Evolutionary conservation across 1,139 yeast genomes (phyloP).

Genomic region (Yamadazyma diddensiae): DNA sequence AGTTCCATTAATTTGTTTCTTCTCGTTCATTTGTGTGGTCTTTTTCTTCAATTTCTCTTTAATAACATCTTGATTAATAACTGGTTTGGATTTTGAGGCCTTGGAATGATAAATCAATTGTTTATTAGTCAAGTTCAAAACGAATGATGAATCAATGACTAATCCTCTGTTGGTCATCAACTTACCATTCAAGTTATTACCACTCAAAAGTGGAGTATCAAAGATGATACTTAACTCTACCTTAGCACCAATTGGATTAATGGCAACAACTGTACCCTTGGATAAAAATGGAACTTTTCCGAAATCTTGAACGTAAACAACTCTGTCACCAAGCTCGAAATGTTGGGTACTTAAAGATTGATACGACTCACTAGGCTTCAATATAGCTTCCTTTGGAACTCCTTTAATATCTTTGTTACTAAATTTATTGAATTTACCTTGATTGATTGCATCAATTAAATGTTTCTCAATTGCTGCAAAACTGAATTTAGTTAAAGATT

Average conservation of each 20-base stretch:
- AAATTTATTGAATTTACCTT: slow-evolving; percentile 32
- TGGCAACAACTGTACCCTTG: slow-evolving; percentile 88
- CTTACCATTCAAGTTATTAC: slow-evolving; percentile 77
- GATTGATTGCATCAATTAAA: slow-evolving; percentile 47
- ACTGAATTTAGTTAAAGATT: slow-evolving; percentile 67
- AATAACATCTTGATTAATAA: slow-evolving; percentile 6
- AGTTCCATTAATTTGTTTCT: slow-evolving; percentile 10
- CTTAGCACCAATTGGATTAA: slow-evolving; percentile 60
- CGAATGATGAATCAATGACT: slow-evolving; percentile 75
- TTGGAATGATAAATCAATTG: slow-evolving; percentile 77
- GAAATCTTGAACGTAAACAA: slow-evolving; percentile 77
- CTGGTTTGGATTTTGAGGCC: slow-evolving; percentile 52
- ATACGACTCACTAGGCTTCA: slow-evolving; percentile 73
- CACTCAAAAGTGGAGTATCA: slow-evolving; percentile 80
- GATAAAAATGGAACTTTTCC: slow-evolving; percentile 89
- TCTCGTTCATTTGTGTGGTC: slow-evolving; percentile 12
- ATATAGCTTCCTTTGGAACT: slow-evolving; percentile 81
- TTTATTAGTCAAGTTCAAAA: slow-evolving; percentile 69
- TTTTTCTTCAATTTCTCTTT: slow-evolving; percentile 22
- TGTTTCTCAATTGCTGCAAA: slow-evolving; percentile 66
- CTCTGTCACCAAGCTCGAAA: slow-evolving; percentile 86
- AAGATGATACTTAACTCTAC: slow-evolving; percentile 70
- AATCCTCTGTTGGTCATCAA: slow-evolving; percentile 78
- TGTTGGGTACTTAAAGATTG: slow-evolving; percentile 71
- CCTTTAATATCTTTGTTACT: slow-evolving; percentile 64